These are phyloP conservation scores for Dictyostelium capitatum DNA, from an alignment of 78 protist species.

Conservation along the genomic window DNA sequence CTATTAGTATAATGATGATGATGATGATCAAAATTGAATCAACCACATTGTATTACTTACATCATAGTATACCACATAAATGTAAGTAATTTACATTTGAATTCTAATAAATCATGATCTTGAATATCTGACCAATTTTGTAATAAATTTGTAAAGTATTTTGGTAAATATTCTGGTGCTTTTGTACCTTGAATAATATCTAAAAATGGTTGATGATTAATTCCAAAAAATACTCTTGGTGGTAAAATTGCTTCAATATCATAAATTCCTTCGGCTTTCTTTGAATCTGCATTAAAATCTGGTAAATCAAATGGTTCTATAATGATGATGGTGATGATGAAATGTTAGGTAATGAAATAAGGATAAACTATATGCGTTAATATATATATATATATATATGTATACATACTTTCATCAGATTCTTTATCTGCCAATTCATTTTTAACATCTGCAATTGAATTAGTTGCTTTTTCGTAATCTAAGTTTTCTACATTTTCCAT, in stretches of 20 bases:
- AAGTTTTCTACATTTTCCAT: slow-evolving; percentile 58
- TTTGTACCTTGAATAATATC: background rate
- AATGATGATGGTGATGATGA: too few species aligned
- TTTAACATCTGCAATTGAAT: background rate
- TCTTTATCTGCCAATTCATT: slow-evolving; percentile 7
- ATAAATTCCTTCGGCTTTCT: slow-evolving; percentile 1
- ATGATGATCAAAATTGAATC: background rate
- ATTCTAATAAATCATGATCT: slow-evolving; percentile 2
- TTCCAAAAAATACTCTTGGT: slow-evolving; percentile 39
- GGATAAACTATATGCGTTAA: background rate
- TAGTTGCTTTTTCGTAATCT: slow-evolving; percentile 27
- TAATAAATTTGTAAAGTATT: slow-evolving; percentile 16
- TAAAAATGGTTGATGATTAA: slow-evolving; percentile 30
- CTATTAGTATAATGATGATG: background rate
- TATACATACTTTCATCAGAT: slow-evolving; percentile 13
- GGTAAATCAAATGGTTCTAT: slow-evolving; percentile 52
- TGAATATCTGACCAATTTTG: too few species aligned
- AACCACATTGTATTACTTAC: background rate
- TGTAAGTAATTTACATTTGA: slow-evolving; percentile 14
- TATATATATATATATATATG: background rate
- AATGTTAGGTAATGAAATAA: too few species aligned
- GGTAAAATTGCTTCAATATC: slow-evolving; percentile 57
- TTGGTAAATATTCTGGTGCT: slow-evolving; percentile 6
- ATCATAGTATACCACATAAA: slow-evolving; percentile 25
- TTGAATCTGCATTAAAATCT: slow-evolving; percentile 12